These are phyloP conservation scores for Fusarium nisikadoi DNA, from an alignment of 2,329 filamentous ascomycete genomes.

Conservation along the genomic window DNA sequence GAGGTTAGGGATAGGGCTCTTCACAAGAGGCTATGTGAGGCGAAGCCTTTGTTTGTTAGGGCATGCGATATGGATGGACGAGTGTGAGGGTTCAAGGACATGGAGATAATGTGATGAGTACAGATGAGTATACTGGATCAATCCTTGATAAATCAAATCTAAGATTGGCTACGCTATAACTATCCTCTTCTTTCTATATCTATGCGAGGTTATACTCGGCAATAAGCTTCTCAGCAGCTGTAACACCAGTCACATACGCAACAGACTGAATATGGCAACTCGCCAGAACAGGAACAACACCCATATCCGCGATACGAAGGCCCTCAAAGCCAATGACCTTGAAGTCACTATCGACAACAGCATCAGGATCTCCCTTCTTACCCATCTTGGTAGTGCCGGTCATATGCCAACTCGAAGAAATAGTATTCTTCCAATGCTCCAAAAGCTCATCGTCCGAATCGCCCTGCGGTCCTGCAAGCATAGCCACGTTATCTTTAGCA, in stretches of 20 bases:
- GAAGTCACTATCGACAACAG: slow-evolving; percentile 57
- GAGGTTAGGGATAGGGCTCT: neutral
- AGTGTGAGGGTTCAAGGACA: rapidly evolving
- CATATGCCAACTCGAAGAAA: slow-evolving; percentile 64
- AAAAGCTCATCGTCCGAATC: slow-evolving; percentile 65
- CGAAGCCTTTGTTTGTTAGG: neutral
- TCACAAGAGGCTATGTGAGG: rapidly evolving
- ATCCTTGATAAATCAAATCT: neutral
- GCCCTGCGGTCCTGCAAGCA: slow-evolving; percentile 56
- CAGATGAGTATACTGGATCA: neutral
- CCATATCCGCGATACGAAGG: slow-evolving; percentile 38
- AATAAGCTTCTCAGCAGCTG: slow-evolving; percentile 57
- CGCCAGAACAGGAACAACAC: slow-evolving; percentile 49
- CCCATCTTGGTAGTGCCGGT: slow-evolving; percentile 69
- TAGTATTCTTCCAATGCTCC: slow-evolving; percentile 55
- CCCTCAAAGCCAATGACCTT: slow-evolving; percentile 33
- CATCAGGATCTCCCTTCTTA: slow-evolving; percentile 51
- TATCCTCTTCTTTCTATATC: neutral
- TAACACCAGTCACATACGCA: slow-evolving; percentile 64
- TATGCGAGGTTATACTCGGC: slow-evolving; percentile 25
- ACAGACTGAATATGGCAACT: slow-evolving; percentile 64
- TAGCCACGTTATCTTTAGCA: slow-evolving; percentile 55
- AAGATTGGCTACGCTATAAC: neutral
- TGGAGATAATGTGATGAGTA: neutral
- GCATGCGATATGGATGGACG: neutral